Evolutionary conservation across 192 early-diverging fungal genomes (phyloP), one percentile per base, ranked within the genome.

Genomic region (Radiomyces spectabilis): DNA sequence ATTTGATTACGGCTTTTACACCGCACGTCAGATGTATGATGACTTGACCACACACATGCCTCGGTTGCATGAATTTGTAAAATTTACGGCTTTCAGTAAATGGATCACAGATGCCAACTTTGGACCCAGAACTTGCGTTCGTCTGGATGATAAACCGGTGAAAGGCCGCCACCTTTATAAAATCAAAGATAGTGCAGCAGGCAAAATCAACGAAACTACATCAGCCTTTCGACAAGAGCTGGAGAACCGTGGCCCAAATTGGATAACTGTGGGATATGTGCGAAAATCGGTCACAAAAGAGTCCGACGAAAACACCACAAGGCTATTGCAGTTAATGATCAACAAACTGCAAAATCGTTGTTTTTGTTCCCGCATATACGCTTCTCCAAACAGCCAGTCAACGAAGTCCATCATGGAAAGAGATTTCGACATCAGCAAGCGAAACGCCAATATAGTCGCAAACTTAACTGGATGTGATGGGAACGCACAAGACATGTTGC

Each of bases 341-440:
- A 40, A 40, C 2, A 40, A 40, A 40, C 8, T 40, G 39, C 39
- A 40, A 40, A 40, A 40, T 40, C 39, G 39, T 40, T 40, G 39
- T 40, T 40, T 40, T 40, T 40, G 39, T 40, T 40, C 39, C 39
- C 39, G 39, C n/a, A 40, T 40, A 40, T 40, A 40, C 8, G 39
- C 39, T 8, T 40, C 39, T 40, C 39, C 39, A 40, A 40, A 40
- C 21, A 40, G 39, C 1, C 39, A 15, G 21, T 18, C 39, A 40
- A 18, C 39, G n/a, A 7, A 40, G 8, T 7, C 2, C 21, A 40
- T 40, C 39, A 40, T 40, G 7, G 7, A 40, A 40, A 40, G 39
- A 19, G 39, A 40, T 19, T 40, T 40, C 8, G 7, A 40, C 39
- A 40, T 40, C n/a, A 40, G 21, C 39, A 40, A 2, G 2, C 15